Evolutionary conservation across 805 yeast genomes (phyloP).

Genomic region (Saccharomyces mikatae): DNA sequence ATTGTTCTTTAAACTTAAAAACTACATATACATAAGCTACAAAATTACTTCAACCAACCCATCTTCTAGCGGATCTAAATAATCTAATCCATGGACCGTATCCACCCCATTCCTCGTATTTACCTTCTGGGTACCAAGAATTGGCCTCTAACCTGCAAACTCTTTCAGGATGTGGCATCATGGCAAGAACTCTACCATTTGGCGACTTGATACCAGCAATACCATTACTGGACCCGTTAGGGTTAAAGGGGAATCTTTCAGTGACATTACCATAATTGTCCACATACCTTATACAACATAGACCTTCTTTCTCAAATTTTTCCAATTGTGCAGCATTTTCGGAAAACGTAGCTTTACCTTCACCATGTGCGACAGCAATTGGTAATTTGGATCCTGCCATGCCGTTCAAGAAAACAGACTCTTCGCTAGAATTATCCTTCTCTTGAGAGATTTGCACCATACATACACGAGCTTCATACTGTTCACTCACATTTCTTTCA

Average conservation of each 20-base stretch:
- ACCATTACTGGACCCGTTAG: slow-evolving; percentile 91
- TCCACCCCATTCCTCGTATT: slow-evolving; percentile 57
- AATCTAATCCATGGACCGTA: slow-evolving; percentile 94
- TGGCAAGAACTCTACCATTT: slow-evolving; percentile 90
- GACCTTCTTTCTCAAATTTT: slow-evolving; percentile 42
- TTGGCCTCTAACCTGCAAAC: slow-evolving; percentile 80
- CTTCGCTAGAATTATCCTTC: slow-evolving; percentile 36
- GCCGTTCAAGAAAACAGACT: slow-evolving; percentile 66
- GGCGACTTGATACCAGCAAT: slow-evolving; percentile 86
- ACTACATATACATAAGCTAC: slow-evolving; percentile 1
- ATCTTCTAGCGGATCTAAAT: slow-evolving; percentile 85
- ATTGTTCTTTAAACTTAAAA: slow-evolving; percentile 1
- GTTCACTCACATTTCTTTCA: slow-evolving; percentile 85
- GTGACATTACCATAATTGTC: slow-evolving; percentile 87
- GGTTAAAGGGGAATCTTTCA: slow-evolving; percentile 83
- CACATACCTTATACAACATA: slow-evolving; percentile 68
- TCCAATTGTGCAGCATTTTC: slow-evolving; percentile 35
- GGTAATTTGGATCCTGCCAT: slow-evolving; percentile 94
- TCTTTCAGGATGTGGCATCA: slow-evolving; percentile 99
- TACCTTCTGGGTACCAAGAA: slow-evolving; percentile 77
- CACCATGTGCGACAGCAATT: slow-evolving; percentile 98
- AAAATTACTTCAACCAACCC: slow-evolving; percentile 53
- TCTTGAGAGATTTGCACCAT: slow-evolving; percentile 73
- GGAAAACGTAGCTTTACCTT: slow-evolving; percentile 80
- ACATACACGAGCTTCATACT: slow-evolving; percentile 89